A percentile compares a stretch with the other conserved stretches of the same genome.
Conservation (phyloP, 139 green algal species). For the Mesotaenium endlicherianum region DNA sequence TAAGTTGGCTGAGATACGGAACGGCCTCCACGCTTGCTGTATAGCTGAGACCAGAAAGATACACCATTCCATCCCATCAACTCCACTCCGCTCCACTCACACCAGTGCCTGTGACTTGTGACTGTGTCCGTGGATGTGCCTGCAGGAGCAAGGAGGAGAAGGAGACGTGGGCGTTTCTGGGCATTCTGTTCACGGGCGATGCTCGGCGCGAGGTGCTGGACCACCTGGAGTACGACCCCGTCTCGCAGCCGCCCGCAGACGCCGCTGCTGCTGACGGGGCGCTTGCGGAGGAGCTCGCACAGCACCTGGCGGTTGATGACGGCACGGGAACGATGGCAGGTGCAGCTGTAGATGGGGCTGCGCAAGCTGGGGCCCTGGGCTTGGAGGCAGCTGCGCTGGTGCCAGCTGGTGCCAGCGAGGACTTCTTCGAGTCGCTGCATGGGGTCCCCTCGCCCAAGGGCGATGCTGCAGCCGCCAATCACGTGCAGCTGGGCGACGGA, state of each 20-base stretch:
- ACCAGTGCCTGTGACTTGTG: not conserved
- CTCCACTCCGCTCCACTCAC: not conserved
- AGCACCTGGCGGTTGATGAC: not conserved
- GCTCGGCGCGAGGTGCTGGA: constrained; percentile 71
- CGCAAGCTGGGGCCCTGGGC: too few species aligned
- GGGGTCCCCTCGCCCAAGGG: not conserved
- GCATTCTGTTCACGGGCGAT: constrained; percentile 87
- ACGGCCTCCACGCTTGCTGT: too few species aligned
- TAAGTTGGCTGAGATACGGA: too few species aligned
- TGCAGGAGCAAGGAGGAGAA: constrained; percentile 63
- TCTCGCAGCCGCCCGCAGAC: not conserved
- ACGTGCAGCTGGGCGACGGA: not conserved
- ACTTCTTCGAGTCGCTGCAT: constrained; percentile 49
- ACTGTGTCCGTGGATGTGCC: not conserved
- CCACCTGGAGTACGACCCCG: constrained; percentile 79
- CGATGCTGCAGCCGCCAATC: constrained; percentile 19
- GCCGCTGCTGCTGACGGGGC: constrained; percentile 35
- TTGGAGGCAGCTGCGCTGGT: too few species aligned
- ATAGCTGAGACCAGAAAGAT: too few species aligned
- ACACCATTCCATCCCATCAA: too few species aligned
- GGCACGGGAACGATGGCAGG: not conserved
- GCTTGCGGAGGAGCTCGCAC: not conserved
- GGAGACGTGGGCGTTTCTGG: constrained; percentile 92
- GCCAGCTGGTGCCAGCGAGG: not conserved
- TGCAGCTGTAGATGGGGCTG: not conserved